phyloP scores from a whole-genome alignment of 2,329 filamentous ascomycete genomes.

The Pseudogymnoascus sp. region DNA sequence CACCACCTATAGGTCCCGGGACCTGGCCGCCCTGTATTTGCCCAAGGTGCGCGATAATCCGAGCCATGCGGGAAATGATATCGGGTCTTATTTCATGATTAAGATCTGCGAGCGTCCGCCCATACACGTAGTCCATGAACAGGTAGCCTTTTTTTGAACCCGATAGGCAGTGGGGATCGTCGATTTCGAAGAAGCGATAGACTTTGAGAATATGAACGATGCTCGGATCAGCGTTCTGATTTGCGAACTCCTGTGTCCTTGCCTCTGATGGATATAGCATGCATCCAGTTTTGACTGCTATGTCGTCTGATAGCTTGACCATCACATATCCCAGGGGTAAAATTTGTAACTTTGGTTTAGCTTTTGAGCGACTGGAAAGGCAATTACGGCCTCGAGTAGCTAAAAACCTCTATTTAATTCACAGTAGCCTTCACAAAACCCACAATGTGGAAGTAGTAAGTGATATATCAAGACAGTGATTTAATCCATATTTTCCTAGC shows the following conservation, averaged over 20 bases:
- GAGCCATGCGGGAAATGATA: slow-evolving; percentile 15
- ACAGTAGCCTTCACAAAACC: neutral
- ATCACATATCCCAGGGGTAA: neutral
- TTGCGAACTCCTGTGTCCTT: slow-evolving; percentile 18
- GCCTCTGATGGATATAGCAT: slow-evolving; percentile 16
- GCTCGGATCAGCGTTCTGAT: slow-evolving; percentile 14
- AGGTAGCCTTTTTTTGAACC: slow-evolving; percentile 15
- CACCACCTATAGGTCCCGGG: slow-evolving; percentile 18
- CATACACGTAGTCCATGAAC: slow-evolving; percentile 22
- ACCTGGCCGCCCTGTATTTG: slow-evolving; percentile 11
- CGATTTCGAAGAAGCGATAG: slow-evolving; percentile 17
- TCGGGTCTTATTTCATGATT: slow-evolving; percentile 12
- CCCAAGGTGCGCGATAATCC: slow-evolving; percentile 15
- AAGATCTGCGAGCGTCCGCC: slow-evolving; percentile 14
- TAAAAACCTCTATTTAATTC: neutral
- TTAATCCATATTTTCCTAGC: neutral
- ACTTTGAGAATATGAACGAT: slow-evolving; percentile 20
- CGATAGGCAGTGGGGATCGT: neutral
- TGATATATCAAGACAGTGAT: neutral
- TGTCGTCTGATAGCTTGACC: slow-evolving; percentile 11
- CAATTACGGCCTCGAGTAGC: neutral
- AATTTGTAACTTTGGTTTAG: neutral
- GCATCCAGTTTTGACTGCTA: slow-evolving; percentile 18
- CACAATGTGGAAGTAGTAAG: neutral
- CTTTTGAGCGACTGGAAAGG: neutral